Conservation (phyloP, 2,329 filamentous ascomycete genomes). For the Rugonectria rugulosa region DNA sequence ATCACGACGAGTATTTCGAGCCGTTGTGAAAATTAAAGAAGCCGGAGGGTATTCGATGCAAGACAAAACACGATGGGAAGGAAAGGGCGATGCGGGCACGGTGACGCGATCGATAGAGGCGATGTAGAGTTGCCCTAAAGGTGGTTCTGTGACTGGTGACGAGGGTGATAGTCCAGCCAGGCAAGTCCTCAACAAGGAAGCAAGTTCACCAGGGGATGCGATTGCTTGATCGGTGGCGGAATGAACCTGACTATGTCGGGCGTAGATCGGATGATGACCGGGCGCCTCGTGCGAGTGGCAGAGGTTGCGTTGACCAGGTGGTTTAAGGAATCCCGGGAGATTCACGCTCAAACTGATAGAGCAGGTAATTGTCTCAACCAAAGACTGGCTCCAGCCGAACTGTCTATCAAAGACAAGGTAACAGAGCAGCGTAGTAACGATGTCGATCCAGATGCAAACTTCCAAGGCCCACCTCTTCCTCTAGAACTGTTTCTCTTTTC, state of each 20-base stretch:
- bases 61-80: conserved; percentile 32
- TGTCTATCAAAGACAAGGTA: conserved; percentile 32
- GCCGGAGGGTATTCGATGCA: conserved; percentile 29
- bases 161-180: conserved; percentile 6
- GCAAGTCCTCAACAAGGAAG: conserved; percentile 26
- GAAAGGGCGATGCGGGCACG: conserved; percentile 32
- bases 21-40: conserved; percentile 36
- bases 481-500: conserved; percentile 37
- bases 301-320: conserved; percentile 10
- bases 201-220: conserved; percentile 19
- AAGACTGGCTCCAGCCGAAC: conserved; percentile 36
- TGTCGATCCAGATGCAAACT: conserved; percentile 34
- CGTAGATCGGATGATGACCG: conserved; percentile 28
- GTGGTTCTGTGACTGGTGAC: conserved; percentile 13
- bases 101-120: conserved; percentile 30
- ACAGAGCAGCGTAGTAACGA: conserved; percentile 30
- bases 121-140: conserved; percentile 5
- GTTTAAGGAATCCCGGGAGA: conserved; percentile 9
- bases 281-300: conserved; percentile 8
- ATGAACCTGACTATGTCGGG: conserved; percentile 11
- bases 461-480: conserved; percentile 19
- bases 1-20: conserved; percentile 26
- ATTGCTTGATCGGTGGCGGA: conserved; percentile 14
- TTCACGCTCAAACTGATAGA: conserved; percentile 36
- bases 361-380: conserved; percentile 34